Evolutionary conservation across 257 asterid genomes (phyloP), one percentile per base, ranked within the genome.

Genomic region (Ligustrum vulgare): DNA sequence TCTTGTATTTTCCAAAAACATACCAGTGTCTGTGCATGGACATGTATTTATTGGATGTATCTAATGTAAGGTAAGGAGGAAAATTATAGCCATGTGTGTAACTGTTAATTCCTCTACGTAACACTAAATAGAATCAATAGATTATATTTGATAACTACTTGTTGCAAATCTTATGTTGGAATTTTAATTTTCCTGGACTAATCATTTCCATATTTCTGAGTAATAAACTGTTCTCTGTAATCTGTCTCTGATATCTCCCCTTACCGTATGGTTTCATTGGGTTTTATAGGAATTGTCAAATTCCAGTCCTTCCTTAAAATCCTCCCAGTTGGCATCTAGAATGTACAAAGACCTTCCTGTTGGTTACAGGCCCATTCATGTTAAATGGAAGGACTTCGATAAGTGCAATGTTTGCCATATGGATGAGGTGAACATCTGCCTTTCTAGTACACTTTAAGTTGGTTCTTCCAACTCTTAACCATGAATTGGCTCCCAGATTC

Each of bases 401-500:
- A 95, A 93, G 85, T 95, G 99, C 88, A 90, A 91, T 75, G 99
- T 95, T 47, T 95, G 99, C 89, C 97, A 93, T 82, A 95, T 95
- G 99, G 99, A 95, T 72, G 99, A 95, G 97, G 99, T 94, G 78
- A 72, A 75, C 25, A 79, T 15, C 56, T 78, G 76, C 63, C 47
- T 51, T 73, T 77, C 67, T 73, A 5, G 47, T 62, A 65, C 41
- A 39, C 74, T 64, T 43, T 43, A 34, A 58, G 71, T 72, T 41
- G 10, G 67, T 31, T 73, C 69, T 64, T 49, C 51, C 20, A 63
- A 62, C 74, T 77, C 69, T 60, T 25, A 65, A 73, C 71, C 70
- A 71, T 74, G 75, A 67, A 45, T 73, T 49, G 51, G 68, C 82
- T 80, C 6, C 1, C 31, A 28, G 31, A 28, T 28, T 28, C 31